Base-by-base conservation (phyloP, 2,329 filamentous ascomycete genomes). In the Aureobasidium sp. region DNA sequence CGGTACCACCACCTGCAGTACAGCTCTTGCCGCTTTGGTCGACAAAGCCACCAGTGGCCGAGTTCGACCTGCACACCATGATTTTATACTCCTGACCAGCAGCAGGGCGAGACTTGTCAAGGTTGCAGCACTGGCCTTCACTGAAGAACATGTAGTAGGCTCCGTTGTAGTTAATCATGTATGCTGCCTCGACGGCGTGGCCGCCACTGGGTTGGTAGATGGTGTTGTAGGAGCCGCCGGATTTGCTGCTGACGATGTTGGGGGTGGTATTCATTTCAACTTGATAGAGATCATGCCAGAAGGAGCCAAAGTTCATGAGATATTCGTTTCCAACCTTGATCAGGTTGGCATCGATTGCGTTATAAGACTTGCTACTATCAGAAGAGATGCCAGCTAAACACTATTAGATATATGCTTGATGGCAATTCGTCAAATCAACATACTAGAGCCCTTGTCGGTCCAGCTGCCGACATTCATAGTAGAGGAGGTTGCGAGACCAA, bases 101-200 rank as follows among this genome's bases (percentile, higher is more conserved):
- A 0, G 79, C 74, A 0, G 82, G 80, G 53, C 63, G 68, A 51
- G 60, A 69, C 0, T 62, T 64, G 58, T 83, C 76, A 57, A 79
- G 83, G n/a, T 70, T 71, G 55, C 84, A 86, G 71, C 83, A 86
- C 25, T 70, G 72, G 1, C 83, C 84, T 1, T 70, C 70, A 6
- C 76, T 80, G 64, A 77, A 83, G 65, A 86, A 84, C 10, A 86
- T 70, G 61, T 84, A 87, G 63, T 81, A 85, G 62, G 77, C 83
- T 17, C 67, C 69, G 11, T 70, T 74, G 48, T 79, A 70, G 60
- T 79, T 71, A 59, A 77, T 79, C 60, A 84, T 71, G 58, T 73
- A 83, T 1, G 74, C 55, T 1, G 73, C 83, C 66, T 86, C 83
- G 32, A 77, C 69, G 0, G 80, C 73, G 58, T 80, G 77, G 0